Base-by-base conservation (phyloP, 345 rosid genomes). In the Atalantia buxifolia region DNA sequence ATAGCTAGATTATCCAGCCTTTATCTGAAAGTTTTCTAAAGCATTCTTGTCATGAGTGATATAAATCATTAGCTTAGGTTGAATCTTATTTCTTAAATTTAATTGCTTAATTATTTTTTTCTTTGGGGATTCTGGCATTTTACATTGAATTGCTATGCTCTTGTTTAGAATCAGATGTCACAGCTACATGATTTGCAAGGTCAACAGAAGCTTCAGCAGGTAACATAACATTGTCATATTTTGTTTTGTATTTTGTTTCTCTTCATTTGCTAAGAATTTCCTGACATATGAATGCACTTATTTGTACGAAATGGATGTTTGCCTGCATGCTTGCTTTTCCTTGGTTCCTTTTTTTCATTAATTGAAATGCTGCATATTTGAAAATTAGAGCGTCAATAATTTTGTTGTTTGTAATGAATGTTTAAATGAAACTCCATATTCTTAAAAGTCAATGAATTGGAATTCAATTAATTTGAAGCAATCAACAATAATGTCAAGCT, bases 201-300 rank as follows among this genome's bases (percentile, higher is more conserved):
- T 74, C 92, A 90, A 72, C 94, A 88, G 85, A 93, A 92, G 89
- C 88, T 90, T 86, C 92, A 87, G 75, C 82, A 87, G 86, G 92
- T 90, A 85, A 78, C 12, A 35, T 78, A 64, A 14, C 79, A 53
- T 57, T 76, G 48, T 40, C 79, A 76, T 70, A 7, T 63, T 62
- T 33, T n/a, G n/a, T n/a, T n/a, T n/a, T n/a, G n/a, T n/a, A n/a
- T n/a, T n/a, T n/a, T 71, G 24, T 79, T 14, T 28, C 9, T 78
- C 30, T 5, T 22, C 24, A 50, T 33, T 25, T 24, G 33, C 57
- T 24, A 64, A 69, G 22, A 36, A 21, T 62, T 63, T 68, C 3
- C 59, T 30, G 13, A 22, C 28, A 72, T 33, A 35, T 14, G 16
- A 60, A 59, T 10, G 4, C 33, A 45, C 22, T 53, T 14, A 25